Base-by-base conservation (phyloP, 108 stramenopile genomes). In the Cylindrotheca fusiformis region DNA sequence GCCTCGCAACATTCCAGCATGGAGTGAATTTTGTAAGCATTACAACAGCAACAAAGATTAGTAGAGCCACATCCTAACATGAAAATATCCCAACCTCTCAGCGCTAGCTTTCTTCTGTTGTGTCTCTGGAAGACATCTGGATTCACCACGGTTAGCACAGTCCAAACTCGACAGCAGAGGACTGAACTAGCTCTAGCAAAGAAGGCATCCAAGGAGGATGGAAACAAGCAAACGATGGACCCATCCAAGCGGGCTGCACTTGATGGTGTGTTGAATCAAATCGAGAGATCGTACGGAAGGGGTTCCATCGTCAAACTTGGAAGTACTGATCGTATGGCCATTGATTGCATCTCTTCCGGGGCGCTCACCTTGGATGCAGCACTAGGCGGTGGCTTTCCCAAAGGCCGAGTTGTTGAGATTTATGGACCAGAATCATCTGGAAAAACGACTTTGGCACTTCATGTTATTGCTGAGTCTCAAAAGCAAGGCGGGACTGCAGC, bases 371-470 rank as follows among this genome's bases (percentile, higher is more conserved):
- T 98, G n/a, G 90, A 91, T 61, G 83, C 72, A 6, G 90, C 90
- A 54, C 64, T 92, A 27, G 90, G 92, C 59, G 78, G 78, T 26
- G 90, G 92, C 25, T 89, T 81, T 45, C 95, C 90, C 24, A 85
- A 82, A 63, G 91, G 94, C 0, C 83, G 95, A 4, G 79, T 98
- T 18, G 80, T 96, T 12, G 93, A 99, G 80, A 94, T 99, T 53
- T 99, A 95, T 76, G 98, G 98, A 4, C 98, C 97, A 4, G 97
- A 99, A 80, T 77, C 79, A 36, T 84, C 81, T 31, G 98, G 97
- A 36, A 97, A 97, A 71, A 99, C 98, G 5, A 97, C 98, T 5
- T 67, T 99, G 45, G 98, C 98, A 3, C 78, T 99, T 32, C 97
- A 99, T 57, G 95, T 90, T 23, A 85, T 97, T 50, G 98, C 97